Evolutionary conservation across 2,329 filamentous ascomycete species (phyloP).

Genomic region (Calycina marina): DNA sequence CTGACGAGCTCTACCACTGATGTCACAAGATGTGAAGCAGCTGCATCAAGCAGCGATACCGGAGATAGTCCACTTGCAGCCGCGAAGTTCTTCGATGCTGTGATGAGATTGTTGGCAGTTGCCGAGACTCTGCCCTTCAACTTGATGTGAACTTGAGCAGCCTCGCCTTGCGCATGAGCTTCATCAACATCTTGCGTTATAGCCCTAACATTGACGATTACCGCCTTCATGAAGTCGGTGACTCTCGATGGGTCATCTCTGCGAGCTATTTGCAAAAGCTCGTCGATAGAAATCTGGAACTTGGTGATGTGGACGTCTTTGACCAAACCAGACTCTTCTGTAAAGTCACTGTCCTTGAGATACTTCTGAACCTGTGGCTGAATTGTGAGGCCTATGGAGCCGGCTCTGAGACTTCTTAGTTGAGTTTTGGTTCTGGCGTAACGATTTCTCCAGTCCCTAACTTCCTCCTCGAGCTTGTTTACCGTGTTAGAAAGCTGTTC

Average conservation of each 20-base stretch:
- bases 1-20: conserved; percentile 77
- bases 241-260: conserved; percentile 58
- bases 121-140: conserved; percentile 75
- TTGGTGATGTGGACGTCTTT: conserved; percentile 88
- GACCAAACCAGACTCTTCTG: conserved; percentile 60
- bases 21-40: conserved; percentile 76
- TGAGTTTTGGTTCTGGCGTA: conserved; percentile 84
- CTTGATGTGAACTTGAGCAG: conserved; percentile 45
- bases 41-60: conserved; percentile 85
- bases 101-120: conserved; percentile 91
- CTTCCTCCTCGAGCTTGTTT: conserved; percentile 62
- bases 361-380: conserved; percentile 57
- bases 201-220: conserved; percentile 67
- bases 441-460: conserved; percentile 79
- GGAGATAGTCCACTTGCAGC: conserved; percentile 73
- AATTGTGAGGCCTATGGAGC: conserved; percentile 58
- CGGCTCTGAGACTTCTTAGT: conserved; percentile 64
- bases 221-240: conserved; percentile 74
- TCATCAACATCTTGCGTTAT: conserved; percentile 72
- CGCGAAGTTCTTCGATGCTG: conserved; percentile 83
- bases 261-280: conserved; percentile 66
- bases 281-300: conserved; percentile 89
- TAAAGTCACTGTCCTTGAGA: conserved; percentile 50
- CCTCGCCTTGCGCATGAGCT: conserved; percentile 34
- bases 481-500: conserved; percentile 64